Conservation (phyloP, 352 stramenopile species). For the Pythium insidiosum region DNA sequence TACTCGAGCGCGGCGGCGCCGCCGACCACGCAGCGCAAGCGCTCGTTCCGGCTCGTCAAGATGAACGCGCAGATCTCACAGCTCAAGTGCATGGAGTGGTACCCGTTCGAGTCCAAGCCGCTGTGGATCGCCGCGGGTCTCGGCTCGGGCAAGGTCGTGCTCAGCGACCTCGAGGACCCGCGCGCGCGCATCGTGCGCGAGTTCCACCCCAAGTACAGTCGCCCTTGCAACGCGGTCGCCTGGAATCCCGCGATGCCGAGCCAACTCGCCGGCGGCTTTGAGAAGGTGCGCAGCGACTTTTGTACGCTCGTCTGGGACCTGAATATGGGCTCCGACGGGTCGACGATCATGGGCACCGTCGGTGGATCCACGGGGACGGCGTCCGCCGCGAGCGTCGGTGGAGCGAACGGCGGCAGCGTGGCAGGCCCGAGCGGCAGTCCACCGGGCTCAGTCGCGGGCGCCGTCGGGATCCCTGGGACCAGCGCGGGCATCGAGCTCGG, state of each 20-base stretch:
- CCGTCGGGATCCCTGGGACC: neutral
- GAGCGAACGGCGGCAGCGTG: too few relatives aligned
- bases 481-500: neutral
- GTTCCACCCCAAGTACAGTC: conserved; percentile 75
- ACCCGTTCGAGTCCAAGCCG: conserved; percentile 65
- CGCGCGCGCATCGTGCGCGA: conserved; percentile 56
- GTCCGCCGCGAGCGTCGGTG: neutral
- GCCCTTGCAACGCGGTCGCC: conserved; percentile 74
- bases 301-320: conserved; percentile 84
- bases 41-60: conserved; percentile 72
- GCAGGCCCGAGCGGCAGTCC: neutral
- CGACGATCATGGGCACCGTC: conserved; percentile 14
- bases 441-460: too few relatives aligned
- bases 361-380: conserved; percentile 1
- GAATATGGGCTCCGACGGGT: conserved; percentile 27
- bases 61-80: conserved; percentile 41
- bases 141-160: conserved; percentile 66
- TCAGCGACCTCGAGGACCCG: conserved; percentile 77
- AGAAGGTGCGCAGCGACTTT: conserved; percentile 83
- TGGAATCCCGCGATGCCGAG: conserved; percentile 74
- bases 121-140: conserved; percentile 71
- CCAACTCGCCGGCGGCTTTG: conserved; percentile 75
- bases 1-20: neutral
- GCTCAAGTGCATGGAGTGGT: conserved; percentile 81
- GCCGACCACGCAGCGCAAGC: conserved; percentile 66